A percentile compares a stretch with the other conserved stretches of the same genome.
Evolutionary conservation across 2,329 filamentous ascomycete genomes (phyloP).

Genomic region (Cyphellophora europaea): DNA sequence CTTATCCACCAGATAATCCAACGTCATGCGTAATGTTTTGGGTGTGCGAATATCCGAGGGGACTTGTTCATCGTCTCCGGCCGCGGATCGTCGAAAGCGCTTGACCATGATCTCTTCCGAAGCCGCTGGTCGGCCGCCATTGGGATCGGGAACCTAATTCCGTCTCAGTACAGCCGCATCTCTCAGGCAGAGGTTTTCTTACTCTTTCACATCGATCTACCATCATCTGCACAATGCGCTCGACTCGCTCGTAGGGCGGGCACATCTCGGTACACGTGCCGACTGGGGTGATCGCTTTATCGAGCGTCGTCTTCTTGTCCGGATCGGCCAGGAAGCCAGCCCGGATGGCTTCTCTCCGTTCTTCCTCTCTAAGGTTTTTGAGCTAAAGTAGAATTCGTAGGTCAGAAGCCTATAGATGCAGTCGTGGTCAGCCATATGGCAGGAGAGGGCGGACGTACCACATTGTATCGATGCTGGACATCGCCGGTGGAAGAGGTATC

Average conservation of each 20-base stretch:
- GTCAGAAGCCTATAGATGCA: slow-evolving; percentile 21
- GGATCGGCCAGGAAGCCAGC: slow-evolving; percentile 49
- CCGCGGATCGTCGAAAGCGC: slow-evolving; percentile 52
- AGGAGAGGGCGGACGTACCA: slow-evolving; percentile 13
- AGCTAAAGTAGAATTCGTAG: slow-evolving; percentile 26
- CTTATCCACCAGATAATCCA: slow-evolving; percentile 39
- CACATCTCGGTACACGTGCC: slow-evolving; percentile 57
- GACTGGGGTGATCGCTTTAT: slow-evolving; percentile 51
- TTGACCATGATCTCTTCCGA: slow-evolving; percentile 53
- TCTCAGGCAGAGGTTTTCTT: too few relatives aligned
- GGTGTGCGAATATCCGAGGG: slow-evolving; percentile 56
- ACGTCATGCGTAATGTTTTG: slow-evolving; percentile 33
- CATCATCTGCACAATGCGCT: slow-evolving; percentile 53
- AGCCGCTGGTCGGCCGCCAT: slow-evolving; percentile 20
- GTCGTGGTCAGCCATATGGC: slow-evolving; percentile 13
- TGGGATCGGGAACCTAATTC: too few relatives aligned
- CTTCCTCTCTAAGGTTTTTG: slow-evolving; percentile 39
- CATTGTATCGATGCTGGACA: slow-evolving; percentile 10
- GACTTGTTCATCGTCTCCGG: slow-evolving; percentile 53
- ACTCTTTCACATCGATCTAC: slow-evolving; percentile 53
- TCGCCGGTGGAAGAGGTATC: slow-evolving; percentile 13
- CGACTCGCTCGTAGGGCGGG: slow-evolving; percentile 52
- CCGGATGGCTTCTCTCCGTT: slow-evolving; percentile 42
- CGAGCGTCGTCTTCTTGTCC: slow-evolving; percentile 49
- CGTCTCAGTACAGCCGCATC: too few relatives aligned